Conservation (phyloP, 345 rosid genomes). For the Eucalyptus tenuipes region DNA sequence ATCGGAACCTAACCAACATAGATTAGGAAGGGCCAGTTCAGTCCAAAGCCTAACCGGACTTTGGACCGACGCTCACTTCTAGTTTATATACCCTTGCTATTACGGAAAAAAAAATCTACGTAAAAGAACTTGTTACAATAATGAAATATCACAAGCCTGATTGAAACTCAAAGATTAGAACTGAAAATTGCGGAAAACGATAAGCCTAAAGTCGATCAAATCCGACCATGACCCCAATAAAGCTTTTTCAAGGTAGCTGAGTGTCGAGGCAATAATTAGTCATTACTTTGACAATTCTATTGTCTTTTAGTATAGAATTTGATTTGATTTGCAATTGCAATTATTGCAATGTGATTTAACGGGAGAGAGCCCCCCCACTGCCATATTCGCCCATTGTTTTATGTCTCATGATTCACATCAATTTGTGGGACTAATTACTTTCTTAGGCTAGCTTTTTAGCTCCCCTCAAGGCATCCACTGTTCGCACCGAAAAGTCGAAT, state of each 20-base stretch:
- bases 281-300: background rate
- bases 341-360: background rate
- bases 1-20: fast-evolving
- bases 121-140: background rate
- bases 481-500: background rate
- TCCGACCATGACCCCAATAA: background rate
- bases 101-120: background rate
- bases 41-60: fast-evolving
- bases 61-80: fast-evolving
- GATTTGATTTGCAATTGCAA: background rate
- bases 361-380: background rate
- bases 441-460: background rate
- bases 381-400: background rate
- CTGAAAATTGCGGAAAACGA: background rate
- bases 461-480: background rate
- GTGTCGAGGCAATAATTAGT: background rate
- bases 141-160: background rate
- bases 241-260: background rate
- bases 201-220: background rate
- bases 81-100: background rate
- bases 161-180: background rate
- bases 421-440: background rate
- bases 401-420: background rate
- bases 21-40: fast-evolving
- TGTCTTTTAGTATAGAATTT: background rate